Percentiles rank a stretch among this genome's conserved stretches.
Conservation (phyloP, 2,329 filamentous ascomycete genomes). For the Neopestalotiopsis sp. region DNA sequence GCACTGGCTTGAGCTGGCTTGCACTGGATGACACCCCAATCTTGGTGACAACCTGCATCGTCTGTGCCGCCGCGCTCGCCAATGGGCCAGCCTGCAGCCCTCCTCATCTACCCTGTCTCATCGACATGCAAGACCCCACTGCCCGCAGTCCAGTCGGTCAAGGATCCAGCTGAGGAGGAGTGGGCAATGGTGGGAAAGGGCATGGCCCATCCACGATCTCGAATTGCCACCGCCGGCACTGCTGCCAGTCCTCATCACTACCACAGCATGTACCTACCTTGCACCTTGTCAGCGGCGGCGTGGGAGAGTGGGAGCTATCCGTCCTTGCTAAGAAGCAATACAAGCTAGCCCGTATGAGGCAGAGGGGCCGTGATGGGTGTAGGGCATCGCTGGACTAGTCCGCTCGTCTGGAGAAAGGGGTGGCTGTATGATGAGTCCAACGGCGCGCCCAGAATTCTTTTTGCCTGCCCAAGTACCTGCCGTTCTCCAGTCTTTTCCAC, state of each 20-base stretch:
- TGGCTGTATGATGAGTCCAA: slow-evolving; percentile 1
- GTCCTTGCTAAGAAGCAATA: not conserved
- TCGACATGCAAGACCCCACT: slow-evolving; percentile 14
- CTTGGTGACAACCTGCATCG: slow-evolving; percentile 9
- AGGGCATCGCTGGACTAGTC: not conserved
- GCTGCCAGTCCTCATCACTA: not conserved
- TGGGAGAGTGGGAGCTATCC: slow-evolving; percentile 11
- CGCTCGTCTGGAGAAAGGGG: not conserved
- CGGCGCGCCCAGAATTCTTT: slow-evolving; percentile 7
- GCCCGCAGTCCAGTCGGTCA: slow-evolving; percentile 14
- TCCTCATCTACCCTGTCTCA: not conserved
- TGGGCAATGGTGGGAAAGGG: too few relatives aligned
- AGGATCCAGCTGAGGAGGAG: slow-evolving; percentile 14
- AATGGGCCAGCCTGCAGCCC: not conserved
- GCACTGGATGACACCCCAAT: not conserved
- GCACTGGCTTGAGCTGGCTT: not conserved
- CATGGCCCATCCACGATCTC: slow-evolving; percentile 8
- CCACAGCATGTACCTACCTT: too few relatives aligned
- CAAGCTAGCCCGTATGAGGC: not conserved
- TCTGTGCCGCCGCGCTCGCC: slow-evolving; percentile 13
- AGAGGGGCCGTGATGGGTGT: not conserved
- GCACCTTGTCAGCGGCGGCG: not conserved
- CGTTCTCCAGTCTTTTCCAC: slow-evolving; percentile 1
- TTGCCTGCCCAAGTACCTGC: not conserved
- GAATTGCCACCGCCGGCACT: slow-evolving; percentile 13